Evolutionary conservation across 495 filamentous ascomycete genomes (phyloP).

Genomic region (Xylaria grammica): DNA sequence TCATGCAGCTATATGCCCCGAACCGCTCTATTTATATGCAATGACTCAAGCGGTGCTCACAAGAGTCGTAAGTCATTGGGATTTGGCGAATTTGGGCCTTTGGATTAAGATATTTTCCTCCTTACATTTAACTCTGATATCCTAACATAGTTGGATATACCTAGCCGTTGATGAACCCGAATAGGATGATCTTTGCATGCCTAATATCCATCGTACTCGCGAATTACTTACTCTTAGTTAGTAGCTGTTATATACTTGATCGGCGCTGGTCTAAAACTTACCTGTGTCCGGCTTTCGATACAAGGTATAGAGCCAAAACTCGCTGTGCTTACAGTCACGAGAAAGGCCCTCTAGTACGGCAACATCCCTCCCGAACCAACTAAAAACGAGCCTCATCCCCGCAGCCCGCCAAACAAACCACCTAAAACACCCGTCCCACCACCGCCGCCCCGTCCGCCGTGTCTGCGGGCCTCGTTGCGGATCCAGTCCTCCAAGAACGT

Average conservation of each 20-base stretch:
- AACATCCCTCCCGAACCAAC: background rate
- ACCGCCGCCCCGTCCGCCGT: conserved; percentile 51
- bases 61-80: background rate
- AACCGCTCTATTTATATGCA: background rate
- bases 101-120: background rate
- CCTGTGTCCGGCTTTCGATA: background rate
- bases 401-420: conserved; percentile 51
- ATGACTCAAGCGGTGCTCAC: background rate
- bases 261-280: background rate
- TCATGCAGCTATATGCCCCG: too few species aligned
- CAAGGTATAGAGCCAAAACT: background rate
- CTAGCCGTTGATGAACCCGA: background rate
- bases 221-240: background rate
- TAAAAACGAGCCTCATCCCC: conserved; percentile 24
- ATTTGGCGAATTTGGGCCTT: background rate
- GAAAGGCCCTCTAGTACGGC: background rate
- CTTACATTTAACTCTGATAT: background rate
- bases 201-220: background rate
- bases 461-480: conserved; percentile 58
- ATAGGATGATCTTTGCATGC: background rate
- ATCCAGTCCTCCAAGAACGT: conserved; percentile 67
- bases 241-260: background rate
- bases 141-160: background rate
- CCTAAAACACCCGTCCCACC: conserved; percentile 44
- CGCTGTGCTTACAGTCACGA: too few species aligned